Evolutionary conservation across 2,329 filamentous ascomycete genomes (phyloP).

Genomic region (Colletotrichum higginsianum): DNA sequence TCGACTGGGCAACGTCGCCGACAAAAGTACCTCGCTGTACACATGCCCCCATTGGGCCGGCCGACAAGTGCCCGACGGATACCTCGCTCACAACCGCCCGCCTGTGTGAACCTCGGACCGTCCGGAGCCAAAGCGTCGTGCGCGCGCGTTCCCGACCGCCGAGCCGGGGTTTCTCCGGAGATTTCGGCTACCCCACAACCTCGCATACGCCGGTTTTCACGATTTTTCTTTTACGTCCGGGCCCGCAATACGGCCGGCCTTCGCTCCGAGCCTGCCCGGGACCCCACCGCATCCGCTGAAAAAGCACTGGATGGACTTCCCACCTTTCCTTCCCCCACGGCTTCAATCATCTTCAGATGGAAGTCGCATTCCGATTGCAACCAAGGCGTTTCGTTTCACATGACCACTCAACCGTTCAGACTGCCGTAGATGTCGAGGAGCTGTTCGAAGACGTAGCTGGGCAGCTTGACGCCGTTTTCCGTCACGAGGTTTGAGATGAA

Average conservation of each 20-base stretch:
- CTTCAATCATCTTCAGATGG: not conserved
- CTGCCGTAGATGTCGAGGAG: conserved; percentile 74
- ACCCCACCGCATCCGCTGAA: conserved; percentile 4
- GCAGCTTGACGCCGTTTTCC: conserved; percentile 80
- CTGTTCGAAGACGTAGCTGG: conserved; percentile 79
- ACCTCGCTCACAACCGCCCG: not conserved
- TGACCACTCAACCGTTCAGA: conserved; percentile 46
- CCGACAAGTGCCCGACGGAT: conserved; percentile 9
- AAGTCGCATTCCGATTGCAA: not conserved
- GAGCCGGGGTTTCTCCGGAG: not conserved
- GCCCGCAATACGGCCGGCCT: conserved; percentile 9
- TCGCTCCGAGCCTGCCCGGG: conserved; percentile 6
- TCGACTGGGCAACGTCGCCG: not conserved
- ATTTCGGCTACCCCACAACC: conserved; percentile 1
- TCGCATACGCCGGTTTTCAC: not conserved
- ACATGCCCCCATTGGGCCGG: not conserved
- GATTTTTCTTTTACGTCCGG: not conserved
- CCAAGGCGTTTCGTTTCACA: not conserved
- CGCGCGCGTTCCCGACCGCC: not conserved
- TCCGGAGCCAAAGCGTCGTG: not conserved
- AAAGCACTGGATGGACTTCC: not conserved
- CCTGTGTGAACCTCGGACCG: not conserved
- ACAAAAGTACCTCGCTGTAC: not conserved
- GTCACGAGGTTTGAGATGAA: conserved; percentile 82
- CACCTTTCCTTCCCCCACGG: not conserved